Base-by-base conservation (phyloP, 441 rosid species). In the Codiaeum variegatum region DNA sequence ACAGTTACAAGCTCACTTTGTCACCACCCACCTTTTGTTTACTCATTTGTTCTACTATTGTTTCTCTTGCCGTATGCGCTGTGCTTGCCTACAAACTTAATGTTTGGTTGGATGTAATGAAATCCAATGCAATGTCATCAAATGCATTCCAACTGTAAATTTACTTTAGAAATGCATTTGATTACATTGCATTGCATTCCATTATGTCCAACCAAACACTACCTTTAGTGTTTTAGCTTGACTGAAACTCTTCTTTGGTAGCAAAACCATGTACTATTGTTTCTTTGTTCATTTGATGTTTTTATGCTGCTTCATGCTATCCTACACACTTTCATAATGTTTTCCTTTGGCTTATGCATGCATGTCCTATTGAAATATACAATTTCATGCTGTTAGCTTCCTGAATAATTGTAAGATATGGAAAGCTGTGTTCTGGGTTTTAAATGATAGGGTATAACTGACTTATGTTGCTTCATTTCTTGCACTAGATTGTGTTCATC, bases 401-500 rank as follows among this genome's bases (percentile, higher is more conserved):
- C 49, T 36, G 49, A 62, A 66, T 63, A 65, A 47, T 66, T 51
- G 13, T 66, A 32, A 23, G 15, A 52, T 54, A 1, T 10, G 66
- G 44, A 59, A 56, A 23, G 51, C 18, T 75, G 5, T 62, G 29
- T 28, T 55, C 46, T 75, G 73, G 51, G 54, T 51, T 47, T 70
- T 55, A 32, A 24, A 40, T 60, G 10, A 12, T 59, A 21, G 49
- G 38, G 49, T 24, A 16, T 32, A 2, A 74, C 73, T 78, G 67
- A 44, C 64, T 73, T 34, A 55, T 64, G 44, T 67, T 69, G 21
- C 56, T 75, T 70, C 49, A 16, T 79, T 64, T 69, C 72, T 80
- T 70, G 78, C 74, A 75, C 62, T 72, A 94, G 97, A 92, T 73
- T 84, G 82, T 70, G 60, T 90, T 42, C 97, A 90, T 71, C 83